Evolutionary conservation across 768 basidiomycete genomes (phyloP).

Genomic region (Obba rivulosa): DNA sequence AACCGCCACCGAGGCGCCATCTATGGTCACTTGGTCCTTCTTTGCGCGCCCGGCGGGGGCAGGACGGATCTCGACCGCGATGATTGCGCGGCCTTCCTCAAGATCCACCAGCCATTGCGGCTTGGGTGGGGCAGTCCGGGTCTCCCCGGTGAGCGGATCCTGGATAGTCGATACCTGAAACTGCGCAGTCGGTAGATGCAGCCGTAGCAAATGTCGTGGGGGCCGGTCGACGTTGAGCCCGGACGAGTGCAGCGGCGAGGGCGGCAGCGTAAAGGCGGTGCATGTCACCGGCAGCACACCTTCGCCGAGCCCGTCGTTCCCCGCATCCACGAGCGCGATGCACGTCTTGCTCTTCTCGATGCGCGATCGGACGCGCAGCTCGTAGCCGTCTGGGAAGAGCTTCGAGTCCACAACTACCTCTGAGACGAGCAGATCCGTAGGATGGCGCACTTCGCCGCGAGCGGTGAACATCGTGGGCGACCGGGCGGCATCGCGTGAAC

Average conservation of each 20-base stretch:
- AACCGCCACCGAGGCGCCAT: slow-evolving; percentile 38
- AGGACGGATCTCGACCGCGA: slow-evolving; percentile 53
- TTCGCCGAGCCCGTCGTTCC: slow-evolving; percentile 11
- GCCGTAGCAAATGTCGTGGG: slow-evolving; percentile 67
- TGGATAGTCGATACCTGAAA: slow-evolving; percentile 70
- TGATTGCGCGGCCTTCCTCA: slow-evolving; percentile 53
- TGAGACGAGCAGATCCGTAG: slow-evolving; percentile 68
- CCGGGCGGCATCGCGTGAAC: slow-evolving; percentile 29
- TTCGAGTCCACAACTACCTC: slow-evolving; percentile 82
- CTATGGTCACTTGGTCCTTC: slow-evolving; percentile 36
- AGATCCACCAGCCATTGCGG: slow-evolving; percentile 72
- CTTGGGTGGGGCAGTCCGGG: slow-evolving; percentile 49
- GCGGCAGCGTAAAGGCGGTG: slow-evolving; percentile 70
- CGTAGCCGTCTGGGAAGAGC: slow-evolving; percentile 74
- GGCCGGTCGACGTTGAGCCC: slow-evolving; percentile 47
- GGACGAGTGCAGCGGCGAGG: slow-evolving; percentile 77
- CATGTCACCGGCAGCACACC: slow-evolving; percentile 48
- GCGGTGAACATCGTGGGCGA: slow-evolving; percentile 53
- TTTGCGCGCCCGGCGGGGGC: slow-evolving; percentile 28
- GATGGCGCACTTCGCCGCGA: slow-evolving; percentile 54
- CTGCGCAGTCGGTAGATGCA: slow-evolving; percentile 79
- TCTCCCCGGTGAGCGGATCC: slow-evolving; percentile 78
- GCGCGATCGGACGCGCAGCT: slow-evolving; percentile 41
- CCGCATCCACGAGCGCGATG: slow-evolving; percentile 27
- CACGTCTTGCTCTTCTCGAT: slow-evolving; percentile 33